These are phyloP conservation scores for Wickerhamomyces mucosus DNA, from an alignment of 805 yeast genomes.

Conservation along the genomic window DNA sequence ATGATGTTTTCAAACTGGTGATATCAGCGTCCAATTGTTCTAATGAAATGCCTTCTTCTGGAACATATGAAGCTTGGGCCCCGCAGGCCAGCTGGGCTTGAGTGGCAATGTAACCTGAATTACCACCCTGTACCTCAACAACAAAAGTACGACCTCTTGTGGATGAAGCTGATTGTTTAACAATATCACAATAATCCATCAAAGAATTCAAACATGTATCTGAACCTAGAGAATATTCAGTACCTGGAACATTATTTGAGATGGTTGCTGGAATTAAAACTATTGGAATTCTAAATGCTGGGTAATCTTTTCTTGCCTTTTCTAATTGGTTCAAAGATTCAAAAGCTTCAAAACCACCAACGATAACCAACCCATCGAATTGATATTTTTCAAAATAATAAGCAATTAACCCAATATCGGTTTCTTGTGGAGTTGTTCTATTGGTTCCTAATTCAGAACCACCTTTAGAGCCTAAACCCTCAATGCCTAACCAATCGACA, in stretches of 20 bases:
- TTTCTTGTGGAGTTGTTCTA: slow-evolving; percentile 61
- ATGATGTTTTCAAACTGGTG: slow-evolving; percentile 55
- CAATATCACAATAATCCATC: slow-evolving; percentile 88
- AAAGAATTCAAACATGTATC: slow-evolving; percentile 93
- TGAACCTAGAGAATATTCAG: slow-evolving; percentile 90
- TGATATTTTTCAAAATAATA: slow-evolving; percentile 83
- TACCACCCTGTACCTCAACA: slow-evolving; percentile 97
- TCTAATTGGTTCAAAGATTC: slow-evolving; percentile 73
- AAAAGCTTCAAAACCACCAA: slow-evolving; percentile 98
- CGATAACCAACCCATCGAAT: slow-evolving; percentile 80
- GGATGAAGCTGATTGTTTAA: slow-evolving; percentile 91
- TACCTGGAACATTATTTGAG: slow-evolving; percentile 98
- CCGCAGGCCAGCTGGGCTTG: slow-evolving; percentile 64
- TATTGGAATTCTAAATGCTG: slow-evolving; percentile 92
- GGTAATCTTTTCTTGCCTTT: slow-evolving; percentile 67
- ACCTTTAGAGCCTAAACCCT: slow-evolving; percentile 81
- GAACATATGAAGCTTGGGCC: slow-evolving; percentile 84
- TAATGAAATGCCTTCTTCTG: slow-evolving; percentile 72
- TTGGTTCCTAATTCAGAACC: slow-evolving; percentile 98
- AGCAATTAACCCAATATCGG: slow-evolving; percentile 84
- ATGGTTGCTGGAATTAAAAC: slow-evolving; percentile 91
- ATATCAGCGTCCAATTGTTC: slow-evolving; percentile 69
- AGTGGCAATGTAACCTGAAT: slow-evolving; percentile 89
- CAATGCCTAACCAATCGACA: slow-evolving; percentile 77
- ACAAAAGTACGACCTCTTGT: slow-evolving; percentile 91